Evolutionary conservation across 805 yeast genomes (phyloP), one percentile per base, ranked within the genome.

Genomic region (Cyberlindnera galapagoensis): DNA sequence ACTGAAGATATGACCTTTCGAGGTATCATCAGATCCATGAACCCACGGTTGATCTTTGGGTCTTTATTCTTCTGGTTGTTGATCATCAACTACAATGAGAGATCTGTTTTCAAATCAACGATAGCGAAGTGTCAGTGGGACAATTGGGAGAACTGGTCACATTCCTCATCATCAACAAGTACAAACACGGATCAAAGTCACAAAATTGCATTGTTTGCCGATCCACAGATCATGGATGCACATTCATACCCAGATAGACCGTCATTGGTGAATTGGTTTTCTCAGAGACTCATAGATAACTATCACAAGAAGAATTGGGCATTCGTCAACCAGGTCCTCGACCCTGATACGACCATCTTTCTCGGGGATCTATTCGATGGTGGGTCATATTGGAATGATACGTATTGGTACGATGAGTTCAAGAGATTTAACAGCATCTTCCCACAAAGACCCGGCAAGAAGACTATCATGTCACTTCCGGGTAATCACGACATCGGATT

Each of bases 401-500:
- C 68, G 21, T 62, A 67, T 15, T 86, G 95, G 94, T 57, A 72
- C 34, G 59, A 65, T 10, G 97, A 92, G 55, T 78, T 69, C 47
- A 49, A 55, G 14, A 62, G 98, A 32, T 92, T 82, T 56, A 68
- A 74, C 42, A 41, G 54, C 2, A 71, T 92, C 4, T 90, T 83
- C 55, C 79, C 81, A 6, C 60, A 63, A 38, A 65, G 65, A 35
- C 60, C 67, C n/a, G 58, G 64, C 33, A 61, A 71, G 31, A 52
- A 54, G 26, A 62, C 67, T 3, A 44, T 64, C 13, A 54, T 62
- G 63, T 60, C 67, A n/a, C 46, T 71, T 20, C 95, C 96, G 0
- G 99, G 98, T 2, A 92, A 92, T 52, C 99, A 92, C 54, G 99
- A 92, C 53, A 85, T 94, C 42, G 99, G 99, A 0, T 90, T 81